Evolutionary conservation across 768 basidiomycete genomes (phyloP), one percentile per base, ranked within the genome.

Genomic region (Cyclocybe cylindracea): DNA sequence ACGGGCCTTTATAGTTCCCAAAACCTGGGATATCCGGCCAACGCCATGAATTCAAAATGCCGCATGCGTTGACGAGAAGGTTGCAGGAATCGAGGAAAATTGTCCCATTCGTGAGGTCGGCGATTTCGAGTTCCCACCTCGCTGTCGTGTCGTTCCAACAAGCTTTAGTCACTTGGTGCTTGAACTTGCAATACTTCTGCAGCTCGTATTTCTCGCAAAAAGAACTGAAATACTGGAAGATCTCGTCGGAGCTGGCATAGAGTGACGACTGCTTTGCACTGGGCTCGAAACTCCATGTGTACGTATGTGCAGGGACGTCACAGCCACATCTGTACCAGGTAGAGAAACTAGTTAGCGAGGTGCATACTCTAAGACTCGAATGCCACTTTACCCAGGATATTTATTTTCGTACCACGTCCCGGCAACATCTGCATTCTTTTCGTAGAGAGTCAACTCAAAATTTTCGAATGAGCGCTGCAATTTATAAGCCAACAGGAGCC

Each of bases 21-120:
- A 74, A 57, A 2, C 74, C 74, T 5, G 60, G 47, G 19, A 74
- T 72, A 33, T 70, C 63, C 3, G 75, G 72, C 71, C 70, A 72
- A 46, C 61, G 62, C 74, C 74, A 75, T 5, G 61, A 55, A 48
- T 73, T 75, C 24, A 74, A 56, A 39, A 69, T 57, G 13, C 73
- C 73, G 8, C 54, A 45, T 2, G 64, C 70, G 39, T 69, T 67
- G 46, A 74, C 56, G 1, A 75, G 44, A 40, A 75, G 58, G 50
- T 75, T 65, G 47, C 65, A 67, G n/a, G 51, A 53, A 36, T 70
- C 66, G 2, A 56, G 44, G 13, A 64, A 42, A 11, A 47, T 51
- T 3, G 45, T 54, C 6, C 60, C 59, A 5, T 59, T 59, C 9
- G 43, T 40, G 10, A 57, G 37, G 39, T 67, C 59, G 33, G 44